Conservation (phyloP, 2,329 filamentous ascomycete genomes). For the Neofusicoccum laricinum region DNA sequence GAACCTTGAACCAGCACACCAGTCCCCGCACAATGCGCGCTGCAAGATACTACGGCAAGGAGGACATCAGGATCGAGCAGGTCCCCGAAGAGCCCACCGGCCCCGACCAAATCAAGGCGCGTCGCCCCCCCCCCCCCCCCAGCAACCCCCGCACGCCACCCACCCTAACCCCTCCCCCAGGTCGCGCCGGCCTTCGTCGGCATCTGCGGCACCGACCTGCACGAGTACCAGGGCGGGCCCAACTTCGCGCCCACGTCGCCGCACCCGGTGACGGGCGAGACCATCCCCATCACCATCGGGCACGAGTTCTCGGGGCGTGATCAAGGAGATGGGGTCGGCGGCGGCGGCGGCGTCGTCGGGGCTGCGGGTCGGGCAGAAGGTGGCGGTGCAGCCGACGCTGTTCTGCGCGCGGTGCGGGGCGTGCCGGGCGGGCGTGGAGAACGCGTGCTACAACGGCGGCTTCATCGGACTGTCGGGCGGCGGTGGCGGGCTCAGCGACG, state of each 20-base stretch:
- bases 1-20: not conserved
- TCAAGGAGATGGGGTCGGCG: constrained; percentile 61
- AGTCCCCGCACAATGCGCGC: constrained; percentile 46
- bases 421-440: constrained; percentile 53
- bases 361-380: constrained; percentile 53
- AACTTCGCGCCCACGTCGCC: constrained; percentile 51
- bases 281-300: constrained; percentile 59
- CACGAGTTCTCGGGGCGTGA: constrained; percentile 62
- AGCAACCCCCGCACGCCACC: not conserved
- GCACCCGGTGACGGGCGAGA: constrained; percentile 58
- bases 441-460: constrained; percentile 57
- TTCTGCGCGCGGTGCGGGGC: constrained; percentile 56
- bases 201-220: constrained; percentile 52
- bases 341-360: constrained; percentile 49
- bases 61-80: constrained; percentile 55
- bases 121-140: not conserved
- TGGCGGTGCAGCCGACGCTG: constrained; percentile 60
- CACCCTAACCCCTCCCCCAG: not conserved
- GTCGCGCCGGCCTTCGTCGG: constrained; percentile 46
- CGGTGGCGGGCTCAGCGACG: constrained; percentile 57
- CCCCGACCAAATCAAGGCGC: constrained; percentile 49
- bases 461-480: constrained; percentile 52
- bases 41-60: constrained; percentile 54
- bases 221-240: constrained; percentile 52
- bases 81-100: constrained; percentile 48